Percentiles rank a stretch among this genome's conserved stretches.
Evolutionary conservation across 805 yeast genomes (phyloP).

Genomic region (Starmerella apicola): DNA sequence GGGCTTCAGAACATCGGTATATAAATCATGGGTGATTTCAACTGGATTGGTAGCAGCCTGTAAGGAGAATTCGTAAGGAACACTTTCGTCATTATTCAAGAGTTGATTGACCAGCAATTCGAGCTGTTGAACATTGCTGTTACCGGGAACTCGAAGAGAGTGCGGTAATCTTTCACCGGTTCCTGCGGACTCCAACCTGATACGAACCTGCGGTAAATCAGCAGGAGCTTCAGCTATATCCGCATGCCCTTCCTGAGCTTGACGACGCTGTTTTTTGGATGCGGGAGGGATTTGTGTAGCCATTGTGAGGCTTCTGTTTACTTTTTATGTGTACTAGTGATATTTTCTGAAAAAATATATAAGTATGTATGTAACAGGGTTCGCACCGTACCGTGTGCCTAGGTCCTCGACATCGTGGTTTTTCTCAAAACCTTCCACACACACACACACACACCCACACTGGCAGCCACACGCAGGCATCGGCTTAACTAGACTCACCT

Average conservation of each 20-base stretch:
- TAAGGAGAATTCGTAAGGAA: constrained; percentile 78
- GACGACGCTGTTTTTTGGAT: constrained; percentile 72
- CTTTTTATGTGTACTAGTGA: too few relatives aligned
- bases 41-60: constrained; percentile 36
- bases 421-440: too few relatives aligned
- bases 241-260: constrained; percentile 23
- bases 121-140: constrained; percentile 68
- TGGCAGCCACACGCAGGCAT: too few relatives aligned
- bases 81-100: constrained; percentile 56
- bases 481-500: too few relatives aligned
- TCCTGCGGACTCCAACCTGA: constrained; percentile 85
- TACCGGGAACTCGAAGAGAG: constrained; percentile 82
- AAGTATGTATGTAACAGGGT: too few relatives aligned
- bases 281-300: constrained; percentile 92
- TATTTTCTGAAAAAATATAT: too few relatives aligned
- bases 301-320: constrained; percentile 43
- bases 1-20: constrained; percentile 72
- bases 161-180: constrained; percentile 81
- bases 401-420: too few relatives aligned
- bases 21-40: constrained; percentile 68
- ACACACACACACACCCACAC: too few relatives aligned
- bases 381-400: too few relatives aligned
- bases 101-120: constrained; percentile 79
- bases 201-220: constrained; percentile 75
- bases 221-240: constrained; percentile 62